A percentile compares a stretch with the other conserved stretches of the same genome.
phyloP scores from a whole-genome alignment of 2,329 filamentous ascomycete genomes.

The Alternaria dauci region DNA sequence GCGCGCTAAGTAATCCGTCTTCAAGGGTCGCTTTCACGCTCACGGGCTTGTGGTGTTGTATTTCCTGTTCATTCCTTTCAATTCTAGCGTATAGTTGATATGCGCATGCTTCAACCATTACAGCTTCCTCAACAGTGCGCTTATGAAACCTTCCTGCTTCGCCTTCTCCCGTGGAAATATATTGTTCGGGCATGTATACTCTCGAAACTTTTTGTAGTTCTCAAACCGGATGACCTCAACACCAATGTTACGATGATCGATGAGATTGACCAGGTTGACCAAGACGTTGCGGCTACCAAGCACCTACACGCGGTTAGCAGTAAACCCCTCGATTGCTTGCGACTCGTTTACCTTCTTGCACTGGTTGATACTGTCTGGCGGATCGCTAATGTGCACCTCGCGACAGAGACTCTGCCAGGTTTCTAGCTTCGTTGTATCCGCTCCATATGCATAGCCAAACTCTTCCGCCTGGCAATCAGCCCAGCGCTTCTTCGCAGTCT shows the following conservation, averaged over 20 bases:
- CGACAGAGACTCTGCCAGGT: slow-evolving; percentile 30
- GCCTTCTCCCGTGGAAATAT: slow-evolving; percentile 19
- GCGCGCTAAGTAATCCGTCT: not conserved
- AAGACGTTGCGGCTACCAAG: slow-evolving; percentile 20
- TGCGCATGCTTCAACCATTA: not conserved
- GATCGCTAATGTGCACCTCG: slow-evolving; percentile 22
- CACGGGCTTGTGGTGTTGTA: not conserved
- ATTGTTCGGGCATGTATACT: slow-evolving; percentile 15
- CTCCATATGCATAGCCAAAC: slow-evolving; percentile 16
- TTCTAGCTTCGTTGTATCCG: slow-evolving; percentile 18
- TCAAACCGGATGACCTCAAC: slow-evolving; percentile 24
- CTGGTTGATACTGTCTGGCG: slow-evolving; percentile 21
- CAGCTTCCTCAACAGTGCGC: slow-evolving; percentile 25
- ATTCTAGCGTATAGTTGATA: not conserved
- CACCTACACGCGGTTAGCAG: slow-evolving; percentile 4
- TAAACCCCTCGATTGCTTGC: not conserved
- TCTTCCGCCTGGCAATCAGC: slow-evolving; percentile 14
- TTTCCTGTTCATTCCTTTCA: not conserved
- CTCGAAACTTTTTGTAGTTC: slow-evolving; percentile 14
- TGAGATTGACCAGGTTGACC: slow-evolving; percentile 33
- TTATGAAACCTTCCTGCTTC: slow-evolving; percentile 36
- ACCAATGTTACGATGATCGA: slow-evolving; percentile 27
- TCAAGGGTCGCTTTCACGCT: not conserved
- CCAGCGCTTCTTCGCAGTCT: slow-evolving; percentile 10
- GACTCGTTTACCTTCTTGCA: slow-evolving; percentile 25